Evolutionary conservation across 345 rosid genomes (phyloP), one percentile per base, ranked within the genome.

Genomic region (rapeseed (Brassica napus)): DNA sequence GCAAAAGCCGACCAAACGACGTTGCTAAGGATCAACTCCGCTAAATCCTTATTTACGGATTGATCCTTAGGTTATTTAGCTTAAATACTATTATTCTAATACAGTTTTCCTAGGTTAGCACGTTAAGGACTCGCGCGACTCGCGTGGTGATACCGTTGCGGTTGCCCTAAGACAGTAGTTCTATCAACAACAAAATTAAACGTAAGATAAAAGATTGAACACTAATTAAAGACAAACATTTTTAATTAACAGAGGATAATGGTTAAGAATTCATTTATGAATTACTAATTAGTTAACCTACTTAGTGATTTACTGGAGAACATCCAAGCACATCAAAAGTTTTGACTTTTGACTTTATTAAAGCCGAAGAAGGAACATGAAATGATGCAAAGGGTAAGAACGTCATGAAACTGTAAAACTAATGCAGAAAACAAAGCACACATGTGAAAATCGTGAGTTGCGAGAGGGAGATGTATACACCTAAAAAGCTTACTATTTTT

Each of bases 361-460:
- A 70, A 70, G 39, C 24, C 14, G 16, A 23, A 62, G 35, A 14
- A 62, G 15, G 44, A n/a, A 54, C 37, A 78, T 26, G 12, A 59
- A 59, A 39, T 23, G 7, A 28, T 16, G n/a, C 0, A 4, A 64
- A 42, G 79, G 55, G 68, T 64, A 31, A 64, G 75, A 35, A 63
- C 9, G 65, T 79, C 66, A 69, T 24, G 24, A 5, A 42, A 34
- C 42, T 24, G 68, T 72, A 18, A 78, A 31, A 42, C 10, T 31
- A 7, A 54, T 6, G 60, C 18, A 54, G 74, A 73, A 74, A 78
- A 60, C 82, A 73, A 68, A 73, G 59, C 14, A 18, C 69, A 79
- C 78, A 68, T 73, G 74, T 73, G 74, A 73, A 79, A 78, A 73
- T 79, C 82, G 77, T 68, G 73, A 60, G 65, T 4, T 60, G 65